phyloP scores from a whole-genome alignment of 208 protist genomes.

The Tritrichomonas foetus region DNA sequence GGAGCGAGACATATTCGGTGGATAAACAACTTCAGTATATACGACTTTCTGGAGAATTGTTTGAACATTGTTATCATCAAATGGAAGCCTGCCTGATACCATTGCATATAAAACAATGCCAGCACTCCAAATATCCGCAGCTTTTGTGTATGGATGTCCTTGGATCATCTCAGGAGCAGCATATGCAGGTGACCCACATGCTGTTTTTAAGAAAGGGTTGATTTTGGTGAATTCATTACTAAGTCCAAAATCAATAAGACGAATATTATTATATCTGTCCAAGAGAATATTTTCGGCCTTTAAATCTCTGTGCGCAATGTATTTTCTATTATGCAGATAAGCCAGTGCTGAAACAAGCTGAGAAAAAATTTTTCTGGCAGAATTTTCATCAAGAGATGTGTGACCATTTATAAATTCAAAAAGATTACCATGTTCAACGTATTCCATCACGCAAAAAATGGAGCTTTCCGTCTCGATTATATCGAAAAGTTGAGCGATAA shows the following conservation, averaged over 20 bases:
- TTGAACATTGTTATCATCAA: neutral
- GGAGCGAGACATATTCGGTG: neutral
- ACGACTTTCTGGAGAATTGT: neutral
- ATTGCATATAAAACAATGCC: neutral
- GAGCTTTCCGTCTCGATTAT: neutral
- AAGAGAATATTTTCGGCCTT: too few species aligned
- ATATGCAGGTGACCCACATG: neutral
- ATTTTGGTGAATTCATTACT: neutral
- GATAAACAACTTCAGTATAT: neutral
- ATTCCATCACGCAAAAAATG: neutral
- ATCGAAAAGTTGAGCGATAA: neutral
- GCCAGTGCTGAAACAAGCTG: neutral
- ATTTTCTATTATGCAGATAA: constrained; percentile 17
- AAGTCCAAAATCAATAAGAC: constrained; percentile 32
- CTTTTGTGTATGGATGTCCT: neutral
- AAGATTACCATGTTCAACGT: neutral
- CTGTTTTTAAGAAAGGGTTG: neutral
- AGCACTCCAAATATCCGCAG: neutral
- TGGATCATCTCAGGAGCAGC: neutral
- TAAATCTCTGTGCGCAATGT: too few species aligned
- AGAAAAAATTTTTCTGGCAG: neutral
- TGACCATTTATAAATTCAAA: neutral
- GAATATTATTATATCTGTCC: neutral
- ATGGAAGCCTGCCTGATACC: neutral
- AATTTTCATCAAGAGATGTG: neutral